phyloP scores from a whole-genome alignment of 768 basidiomycete genomes.

The Tulasnella sp. region DNA sequence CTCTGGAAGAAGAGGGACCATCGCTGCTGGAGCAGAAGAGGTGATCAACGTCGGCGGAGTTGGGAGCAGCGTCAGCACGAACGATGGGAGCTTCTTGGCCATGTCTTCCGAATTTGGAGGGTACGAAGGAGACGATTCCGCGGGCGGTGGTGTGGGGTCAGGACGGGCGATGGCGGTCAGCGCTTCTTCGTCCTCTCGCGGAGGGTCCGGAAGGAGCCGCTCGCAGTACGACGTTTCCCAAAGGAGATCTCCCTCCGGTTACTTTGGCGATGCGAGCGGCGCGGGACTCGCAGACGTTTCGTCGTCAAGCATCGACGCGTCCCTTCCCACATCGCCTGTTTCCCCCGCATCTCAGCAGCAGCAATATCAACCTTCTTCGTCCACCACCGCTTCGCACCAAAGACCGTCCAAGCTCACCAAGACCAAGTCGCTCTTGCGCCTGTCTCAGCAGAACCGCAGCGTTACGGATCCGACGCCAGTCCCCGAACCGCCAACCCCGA shows the following conservation, averaged over 20 bases:
- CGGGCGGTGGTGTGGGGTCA: not conserved
- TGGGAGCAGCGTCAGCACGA: not conserved
- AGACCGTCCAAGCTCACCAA: slow-evolving; percentile 11
- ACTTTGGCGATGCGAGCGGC: slow-evolving; percentile 1
- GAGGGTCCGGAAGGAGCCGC: slow-evolving; percentile 2
- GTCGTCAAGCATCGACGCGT: slow-evolving; percentile 13
- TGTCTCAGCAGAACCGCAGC: slow-evolving; percentile 11
- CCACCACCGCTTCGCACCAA: not conserved
- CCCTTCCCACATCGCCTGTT: not conserved
- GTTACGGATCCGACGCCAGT: slow-evolving; percentile 14
- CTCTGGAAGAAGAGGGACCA: not conserved
- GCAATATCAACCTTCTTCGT: too few species aligned
- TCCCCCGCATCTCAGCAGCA: not conserved
- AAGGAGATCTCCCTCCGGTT: slow-evolving; percentile 2
- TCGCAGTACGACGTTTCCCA: not conserved
- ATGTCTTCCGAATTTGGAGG: slow-evolving; percentile 14
- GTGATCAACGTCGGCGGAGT: not conserved
- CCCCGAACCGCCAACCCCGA: not conserved
- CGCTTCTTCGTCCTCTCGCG: not conserved
- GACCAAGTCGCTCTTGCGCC: slow-evolving; percentile 15
- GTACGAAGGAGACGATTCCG: not conserved
- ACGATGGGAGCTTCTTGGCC: slow-evolving; percentile 3
- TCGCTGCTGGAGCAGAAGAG: not conserved
- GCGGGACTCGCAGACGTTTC: not conserved
- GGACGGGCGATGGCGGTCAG: not conserved